phyloP scores from a whole-genome alignment of 2,329 filamentous ascomycete genomes.

The Apiospora saccharicola region DNA sequence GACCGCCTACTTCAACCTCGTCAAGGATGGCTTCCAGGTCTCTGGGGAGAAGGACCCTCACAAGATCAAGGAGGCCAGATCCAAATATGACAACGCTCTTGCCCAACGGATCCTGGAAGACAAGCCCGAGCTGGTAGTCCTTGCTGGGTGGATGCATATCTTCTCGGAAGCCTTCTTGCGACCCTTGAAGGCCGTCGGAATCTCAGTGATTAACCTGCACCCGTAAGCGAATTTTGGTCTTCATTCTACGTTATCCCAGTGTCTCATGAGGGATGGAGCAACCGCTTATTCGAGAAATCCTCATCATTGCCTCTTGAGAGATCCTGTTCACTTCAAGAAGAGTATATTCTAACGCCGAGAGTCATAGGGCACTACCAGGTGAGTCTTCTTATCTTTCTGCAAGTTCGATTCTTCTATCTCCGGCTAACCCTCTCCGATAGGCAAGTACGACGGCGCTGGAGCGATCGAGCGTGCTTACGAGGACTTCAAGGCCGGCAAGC shows the following conservation, averaged over 20 bases:
- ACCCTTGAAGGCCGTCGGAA: slow-evolving; percentile 66
- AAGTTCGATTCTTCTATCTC: slow-evolving; percentile 67
- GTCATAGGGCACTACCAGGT: slow-evolving; percentile 52
- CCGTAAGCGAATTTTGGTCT: slow-evolving; percentile 48
- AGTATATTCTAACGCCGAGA: too few relatives aligned
- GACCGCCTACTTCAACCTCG: slow-evolving; percentile 82
- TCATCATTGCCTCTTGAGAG: too few relatives aligned
- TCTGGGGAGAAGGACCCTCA: slow-evolving; percentile 66
- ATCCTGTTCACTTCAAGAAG: too few relatives aligned
- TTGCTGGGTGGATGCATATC: slow-evolving; percentile 90
- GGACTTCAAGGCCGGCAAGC: slow-evolving; percentile 63
- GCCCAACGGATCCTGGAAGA: slow-evolving; percentile 71
- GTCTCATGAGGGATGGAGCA: too few relatives aligned
- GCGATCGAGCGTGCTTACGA: slow-evolving; percentile 76
- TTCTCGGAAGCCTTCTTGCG: slow-evolving; percentile 74
- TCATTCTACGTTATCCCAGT: too few relatives aligned
- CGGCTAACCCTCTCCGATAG: slow-evolving; percentile 46
- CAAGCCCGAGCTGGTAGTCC: slow-evolving; percentile 77
- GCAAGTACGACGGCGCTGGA: slow-evolving; percentile 71
- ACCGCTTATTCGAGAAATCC: too few relatives aligned
- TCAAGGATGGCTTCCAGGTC: slow-evolving; percentile 71
- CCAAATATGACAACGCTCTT: slow-evolving; percentile 77
- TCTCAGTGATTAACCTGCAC: slow-evolving; percentile 84
- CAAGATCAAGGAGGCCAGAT: slow-evolving; percentile 63
- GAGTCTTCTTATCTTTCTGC: slow-evolving; percentile 18